Conservation (phyloP, 1,284 basidiomycete genomes). For the Rhodotorula sp. region DNA sequence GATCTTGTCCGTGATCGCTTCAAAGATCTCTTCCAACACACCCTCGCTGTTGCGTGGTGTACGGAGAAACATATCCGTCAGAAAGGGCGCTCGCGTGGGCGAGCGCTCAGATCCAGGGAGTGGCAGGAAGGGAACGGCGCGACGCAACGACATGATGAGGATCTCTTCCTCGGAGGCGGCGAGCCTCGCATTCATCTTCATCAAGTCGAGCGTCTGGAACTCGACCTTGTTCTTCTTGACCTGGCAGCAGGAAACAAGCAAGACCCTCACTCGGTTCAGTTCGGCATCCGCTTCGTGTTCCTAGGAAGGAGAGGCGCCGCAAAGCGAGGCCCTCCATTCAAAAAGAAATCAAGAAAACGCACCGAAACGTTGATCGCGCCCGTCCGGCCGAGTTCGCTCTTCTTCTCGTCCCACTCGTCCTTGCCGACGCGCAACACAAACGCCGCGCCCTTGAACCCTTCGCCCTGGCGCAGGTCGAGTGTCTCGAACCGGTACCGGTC, state of each 20-base stretch:
- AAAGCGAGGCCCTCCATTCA: too few relatives aligned
- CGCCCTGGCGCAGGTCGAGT: slow-evolving; percentile 27
- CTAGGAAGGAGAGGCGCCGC: too few relatives aligned
- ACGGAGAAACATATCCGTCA: not conserved
- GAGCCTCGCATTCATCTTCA: slow-evolving; percentile 44
- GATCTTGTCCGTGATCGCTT: slow-evolving; percentile 38
- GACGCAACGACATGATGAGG: slow-evolving; percentile 34
- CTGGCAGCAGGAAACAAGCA: slow-evolving; percentile 7
- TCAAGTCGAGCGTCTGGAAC: slow-evolving; percentile 44
- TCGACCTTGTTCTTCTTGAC: slow-evolving; percentile 43
- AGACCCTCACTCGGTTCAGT: too few relatives aligned
- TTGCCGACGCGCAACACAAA: slow-evolving; percentile 35
- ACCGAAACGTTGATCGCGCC: slow-evolving; percentile 42
- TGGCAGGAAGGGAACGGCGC: not conserved
- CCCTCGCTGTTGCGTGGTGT: slow-evolving; percentile 11
- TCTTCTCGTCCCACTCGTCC: slow-evolving; percentile 37
- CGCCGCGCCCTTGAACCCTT: slow-evolving; percentile 5
- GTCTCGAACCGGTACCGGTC: slow-evolving; percentile 24
- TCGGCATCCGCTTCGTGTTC: too few relatives aligned
- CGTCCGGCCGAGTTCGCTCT: slow-evolving; percentile 14
- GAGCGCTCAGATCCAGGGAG: not conserved
- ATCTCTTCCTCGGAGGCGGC: slow-evolving; percentile 44
- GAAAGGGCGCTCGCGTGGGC: not conserved
- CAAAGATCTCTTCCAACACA: slow-evolving; percentile 44
- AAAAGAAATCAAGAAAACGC: not conserved